These are phyloP conservation scores for Nigrograna mackinnonii DNA, from an alignment of 2,329 filamentous ascomycete species.

Conservation along the genomic window DNA sequence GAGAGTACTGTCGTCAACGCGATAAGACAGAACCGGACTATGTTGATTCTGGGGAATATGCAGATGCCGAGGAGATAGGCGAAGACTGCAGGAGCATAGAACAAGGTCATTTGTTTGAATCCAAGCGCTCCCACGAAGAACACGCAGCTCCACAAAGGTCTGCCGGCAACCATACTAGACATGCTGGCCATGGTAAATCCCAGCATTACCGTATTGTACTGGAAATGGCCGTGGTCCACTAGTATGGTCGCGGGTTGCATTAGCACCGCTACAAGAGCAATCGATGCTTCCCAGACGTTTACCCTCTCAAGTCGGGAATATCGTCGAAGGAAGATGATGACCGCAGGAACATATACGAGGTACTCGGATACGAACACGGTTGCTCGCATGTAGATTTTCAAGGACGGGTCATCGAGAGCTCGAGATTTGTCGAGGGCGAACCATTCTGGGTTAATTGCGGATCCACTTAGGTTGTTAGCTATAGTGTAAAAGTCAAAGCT, in stretches of 20 bases:
- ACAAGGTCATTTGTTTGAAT: slow-evolving; percentile 99
- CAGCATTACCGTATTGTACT: slow-evolving; percentile 99
- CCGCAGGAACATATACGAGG: slow-evolving; percentile 82
- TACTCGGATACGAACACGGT: slow-evolving; percentile 92
- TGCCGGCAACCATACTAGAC: slow-evolving; percentile 84
- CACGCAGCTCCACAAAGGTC: slow-evolving; percentile 84
- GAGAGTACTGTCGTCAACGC: slow-evolving; percentile 71
- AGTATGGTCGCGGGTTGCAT: slow-evolving; percentile 91
- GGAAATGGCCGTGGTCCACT: slow-evolving; percentile 94
- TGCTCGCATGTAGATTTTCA: slow-evolving; percentile 96
- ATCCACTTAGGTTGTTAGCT: slow-evolving; percentile 57
- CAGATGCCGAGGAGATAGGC: slow-evolving; percentile 88
- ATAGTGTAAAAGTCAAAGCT: neutral
- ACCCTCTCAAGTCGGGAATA: slow-evolving; percentile 77
- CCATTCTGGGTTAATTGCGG: slow-evolving; percentile 79
- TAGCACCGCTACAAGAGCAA: slow-evolving; percentile 86
- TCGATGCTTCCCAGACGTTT: slow-evolving; percentile 78
- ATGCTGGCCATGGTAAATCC: slow-evolving; percentile 85
- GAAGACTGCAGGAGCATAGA: slow-evolving; percentile 93
- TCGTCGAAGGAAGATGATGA: slow-evolving; percentile 81
- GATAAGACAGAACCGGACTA: slow-evolving; percentile 73
- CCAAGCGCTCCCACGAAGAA: slow-evolving; percentile 94
- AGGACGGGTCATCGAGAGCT: slow-evolving; percentile 73
- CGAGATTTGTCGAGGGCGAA: slow-evolving; percentile 84
- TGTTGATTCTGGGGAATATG: slow-evolving; percentile 71